Evolutionary conservation across 352 stramenopile species (phyloP).

Genomic region (Phytopythium vexans): DNA sequence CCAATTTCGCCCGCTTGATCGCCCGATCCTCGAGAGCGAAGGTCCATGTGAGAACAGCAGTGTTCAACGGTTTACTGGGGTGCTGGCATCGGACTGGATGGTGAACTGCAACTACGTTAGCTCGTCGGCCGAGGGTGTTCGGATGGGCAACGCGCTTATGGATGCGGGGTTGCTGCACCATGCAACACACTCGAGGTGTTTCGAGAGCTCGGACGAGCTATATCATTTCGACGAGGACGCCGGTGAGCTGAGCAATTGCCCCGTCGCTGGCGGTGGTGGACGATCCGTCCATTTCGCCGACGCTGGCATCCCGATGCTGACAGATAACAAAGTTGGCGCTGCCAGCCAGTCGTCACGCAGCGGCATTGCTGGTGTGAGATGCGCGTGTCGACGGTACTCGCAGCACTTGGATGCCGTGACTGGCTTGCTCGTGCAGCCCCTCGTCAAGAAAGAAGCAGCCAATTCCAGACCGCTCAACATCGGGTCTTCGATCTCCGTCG

Average conservation of each 20-base stretch:
- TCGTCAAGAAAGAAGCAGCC: too few relatives aligned
- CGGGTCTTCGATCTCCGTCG: too few relatives aligned
- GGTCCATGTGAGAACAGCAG: slow-evolving; percentile 1
- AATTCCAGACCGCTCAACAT: too few relatives aligned
- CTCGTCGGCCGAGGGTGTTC: slow-evolving; percentile 25
- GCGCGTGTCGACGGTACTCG: too few relatives aligned
- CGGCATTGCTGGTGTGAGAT: too few relatives aligned
- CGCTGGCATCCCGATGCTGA: slow-evolving; percentile 1
- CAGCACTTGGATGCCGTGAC: too few relatives aligned
- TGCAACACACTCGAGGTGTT: slow-evolving; percentile 26
- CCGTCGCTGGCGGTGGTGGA: background rate
- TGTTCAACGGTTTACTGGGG: slow-evolving; percentile 22
- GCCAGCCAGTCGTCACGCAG: too few relatives aligned
- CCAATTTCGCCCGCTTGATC: background rate
- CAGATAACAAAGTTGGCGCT: background rate
- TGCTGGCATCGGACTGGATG: slow-evolving; percentile 23
- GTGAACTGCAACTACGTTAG: slow-evolving; percentile 22
- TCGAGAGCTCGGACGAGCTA: slow-evolving; percentile 21
- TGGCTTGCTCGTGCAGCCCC: too few relatives aligned
- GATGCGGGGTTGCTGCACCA: slow-evolving; percentile 47
- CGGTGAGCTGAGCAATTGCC: background rate
- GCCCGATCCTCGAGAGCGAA: too few relatives aligned
- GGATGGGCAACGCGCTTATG: slow-evolving; percentile 45
- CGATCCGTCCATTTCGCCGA: background rate
- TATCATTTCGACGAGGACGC: slow-evolving; percentile 37